These are phyloP conservation scores for Eucalyptus fibrosa DNA, from an alignment of 345 rosid species.

Conservation along the genomic window DNA sequence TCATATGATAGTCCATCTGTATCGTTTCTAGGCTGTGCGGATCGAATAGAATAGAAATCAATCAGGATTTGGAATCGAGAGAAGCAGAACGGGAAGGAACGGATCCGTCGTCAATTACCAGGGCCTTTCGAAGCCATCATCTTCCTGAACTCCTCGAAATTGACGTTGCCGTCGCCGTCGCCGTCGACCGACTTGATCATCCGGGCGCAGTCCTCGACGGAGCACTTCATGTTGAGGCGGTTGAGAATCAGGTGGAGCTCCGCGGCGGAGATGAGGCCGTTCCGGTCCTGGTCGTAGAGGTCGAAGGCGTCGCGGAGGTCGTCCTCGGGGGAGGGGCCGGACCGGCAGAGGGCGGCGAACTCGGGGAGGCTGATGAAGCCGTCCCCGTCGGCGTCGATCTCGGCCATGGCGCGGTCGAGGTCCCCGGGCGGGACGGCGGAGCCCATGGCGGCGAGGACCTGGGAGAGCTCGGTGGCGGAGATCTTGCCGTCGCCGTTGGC, in stretches of 20 bases:
- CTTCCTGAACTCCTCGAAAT: constrained; percentile 66
- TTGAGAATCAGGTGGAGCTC: constrained; percentile 67
- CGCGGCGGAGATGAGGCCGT: constrained; percentile 62
- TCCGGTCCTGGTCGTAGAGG: constrained; percentile 64
- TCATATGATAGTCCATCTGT: background rate
- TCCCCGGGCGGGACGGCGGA: constrained; percentile 30
- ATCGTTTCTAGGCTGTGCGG: background rate
- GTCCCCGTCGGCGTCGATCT: constrained; percentile 68
- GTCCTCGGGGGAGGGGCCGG: constrained; percentile 20
- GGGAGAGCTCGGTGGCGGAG: constrained; percentile 58
- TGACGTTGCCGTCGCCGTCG: constrained; percentile 82
- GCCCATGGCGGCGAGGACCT: constrained; percentile 54
- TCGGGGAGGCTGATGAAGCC: constrained; percentile 56
- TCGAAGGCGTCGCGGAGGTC: constrained; percentile 91
- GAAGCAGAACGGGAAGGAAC: background rate
- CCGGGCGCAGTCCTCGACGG: constrained; percentile 44
- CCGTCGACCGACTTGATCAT: constrained; percentile 73
- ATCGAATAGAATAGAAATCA: background rate
- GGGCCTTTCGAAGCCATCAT: constrained; percentile 37
- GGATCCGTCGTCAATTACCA: background rate
- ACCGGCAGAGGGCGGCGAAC: constrained; percentile 47
- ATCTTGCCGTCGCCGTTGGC: constrained; percentile 82
- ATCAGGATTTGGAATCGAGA: background rate
- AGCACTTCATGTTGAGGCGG: constrained; percentile 53
- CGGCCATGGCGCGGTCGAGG: constrained; percentile 49